Base-by-base conservation (phyloP, 2,329 filamentous ascomycete genomes). In the Aspergillus sp. region DNA sequence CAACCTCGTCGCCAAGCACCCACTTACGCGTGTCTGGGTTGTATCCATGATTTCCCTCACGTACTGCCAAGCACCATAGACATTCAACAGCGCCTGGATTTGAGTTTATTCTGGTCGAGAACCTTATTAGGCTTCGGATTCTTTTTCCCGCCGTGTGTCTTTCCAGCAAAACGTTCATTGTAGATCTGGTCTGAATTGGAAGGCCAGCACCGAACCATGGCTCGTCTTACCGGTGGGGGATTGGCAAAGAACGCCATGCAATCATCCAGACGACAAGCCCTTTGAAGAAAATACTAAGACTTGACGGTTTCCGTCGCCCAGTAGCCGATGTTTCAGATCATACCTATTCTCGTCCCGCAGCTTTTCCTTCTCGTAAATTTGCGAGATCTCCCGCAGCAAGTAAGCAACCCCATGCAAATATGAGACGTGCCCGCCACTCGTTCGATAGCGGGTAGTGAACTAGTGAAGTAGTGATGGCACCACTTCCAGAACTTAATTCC, bases 381-480 rank as follows among this genome's bases (percentile, higher is more conserved):
- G 12, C 41, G 41, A 21, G 21, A n/a, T 31, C 7, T 17, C 45
- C 45, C 41, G 50, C 51, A 31, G 48, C 14, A n/a, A 14, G 5
- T 37, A 47, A 17, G 35, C 24, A 17, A 39, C 41, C 48, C 43
- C 56, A 52, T 55, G 41, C 51, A 48, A 52, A 50, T 27, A 43
- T 55, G 55, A 48, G 52, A 60, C 46, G 52, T 55, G 55, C 47
- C 57, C 52, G 55, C 52, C 50, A 37, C 35, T 37, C 35, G 35
- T 37, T 37, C 35, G 35, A n/a, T 37, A 12, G 12, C 12, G 35
- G 27, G 27, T 4, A 31, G 27, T 31, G 27, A 31, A 31, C 21
- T 21, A 21, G 21, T 21, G 21, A 21, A 21, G 21, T 8, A 40
- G 17, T 21, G 21, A 60, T 56, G 57, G 51, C 56, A 45, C 57